Evolutionary conservation across 2,329 filamentous ascomycete genomes (phyloP).

Genomic region (Aspergillus neoniger): DNA sequence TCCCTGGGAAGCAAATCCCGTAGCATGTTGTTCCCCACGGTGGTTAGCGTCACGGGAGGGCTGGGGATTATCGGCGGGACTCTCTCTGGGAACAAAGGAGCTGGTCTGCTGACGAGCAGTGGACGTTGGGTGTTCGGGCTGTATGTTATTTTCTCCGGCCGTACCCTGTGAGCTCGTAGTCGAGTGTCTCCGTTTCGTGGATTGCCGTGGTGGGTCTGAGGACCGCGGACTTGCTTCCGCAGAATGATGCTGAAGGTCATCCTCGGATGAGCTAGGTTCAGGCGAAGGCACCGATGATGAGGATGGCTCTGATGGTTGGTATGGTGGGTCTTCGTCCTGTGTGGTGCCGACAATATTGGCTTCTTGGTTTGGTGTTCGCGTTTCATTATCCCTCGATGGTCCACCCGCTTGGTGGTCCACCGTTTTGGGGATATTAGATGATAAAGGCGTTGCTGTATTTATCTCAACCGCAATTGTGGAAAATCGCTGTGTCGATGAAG

Average conservation of each 20-base stretch:
- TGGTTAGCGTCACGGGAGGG: neutral
- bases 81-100: neutral
- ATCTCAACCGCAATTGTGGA: neutral
- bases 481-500: neutral
- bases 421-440: neutral
- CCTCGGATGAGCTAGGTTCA: neutral
- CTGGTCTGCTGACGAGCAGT: neutral
- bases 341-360: constrained; percentile 7
- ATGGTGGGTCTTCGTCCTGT: neutral
- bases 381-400: neutral
- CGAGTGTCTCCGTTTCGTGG: neutral
- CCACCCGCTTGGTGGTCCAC: neutral
- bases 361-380: neutral
- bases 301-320: neutral
- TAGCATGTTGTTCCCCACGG: neutral
- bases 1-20: neutral
- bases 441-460: neutral
- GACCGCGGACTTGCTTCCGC: neutral
- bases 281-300: neutral
- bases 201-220: neutral
- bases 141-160: neutral
- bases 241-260: neutral
- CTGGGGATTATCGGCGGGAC: neutral
- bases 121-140: neutral
- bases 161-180: neutral